Evolutionary conservation across 2,329 filamentous ascomycete species (phyloP).

Genomic region (Helotiales sp.): DNA sequence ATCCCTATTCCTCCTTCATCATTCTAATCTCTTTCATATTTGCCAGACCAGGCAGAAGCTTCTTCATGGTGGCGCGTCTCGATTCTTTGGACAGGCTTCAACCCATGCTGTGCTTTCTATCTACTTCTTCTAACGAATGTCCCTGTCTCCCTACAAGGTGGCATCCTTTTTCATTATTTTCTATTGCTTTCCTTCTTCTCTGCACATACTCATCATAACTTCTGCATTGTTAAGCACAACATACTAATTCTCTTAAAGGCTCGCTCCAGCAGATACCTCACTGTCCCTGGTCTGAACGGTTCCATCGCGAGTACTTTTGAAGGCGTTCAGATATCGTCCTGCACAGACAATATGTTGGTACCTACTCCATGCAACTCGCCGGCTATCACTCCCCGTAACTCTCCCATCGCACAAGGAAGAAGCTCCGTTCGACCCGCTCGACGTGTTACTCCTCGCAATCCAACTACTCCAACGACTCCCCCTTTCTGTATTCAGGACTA

Average conservation of each 20-base stretch:
- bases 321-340: slow-evolving; percentile 6
- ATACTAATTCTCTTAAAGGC: not conserved
- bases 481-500: no score
- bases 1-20: no score
- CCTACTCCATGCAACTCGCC: slow-evolving; percentile 5
- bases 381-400: not conserved
- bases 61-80: no score
- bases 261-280: not conserved
- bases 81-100: no score
- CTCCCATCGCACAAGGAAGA: not conserved
- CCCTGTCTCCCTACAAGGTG: no score
- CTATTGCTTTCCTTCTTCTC: not conserved
- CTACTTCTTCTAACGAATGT: not conserved
- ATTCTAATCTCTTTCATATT: no score
- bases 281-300: not conserved
- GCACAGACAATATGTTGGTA: not conserved
- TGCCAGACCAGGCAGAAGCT: no score
- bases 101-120: no score
- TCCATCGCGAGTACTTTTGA: not conserved
- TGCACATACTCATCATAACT: not conserved
- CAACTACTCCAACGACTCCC: not conserved
- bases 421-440: not conserved
- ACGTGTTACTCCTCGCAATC: not conserved
- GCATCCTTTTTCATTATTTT: no score
- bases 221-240: not conserved